phyloP scores from a whole-genome alignment of 1,284 basidiomycete species.

The Neotropicomus parvogracilis region DNA sequence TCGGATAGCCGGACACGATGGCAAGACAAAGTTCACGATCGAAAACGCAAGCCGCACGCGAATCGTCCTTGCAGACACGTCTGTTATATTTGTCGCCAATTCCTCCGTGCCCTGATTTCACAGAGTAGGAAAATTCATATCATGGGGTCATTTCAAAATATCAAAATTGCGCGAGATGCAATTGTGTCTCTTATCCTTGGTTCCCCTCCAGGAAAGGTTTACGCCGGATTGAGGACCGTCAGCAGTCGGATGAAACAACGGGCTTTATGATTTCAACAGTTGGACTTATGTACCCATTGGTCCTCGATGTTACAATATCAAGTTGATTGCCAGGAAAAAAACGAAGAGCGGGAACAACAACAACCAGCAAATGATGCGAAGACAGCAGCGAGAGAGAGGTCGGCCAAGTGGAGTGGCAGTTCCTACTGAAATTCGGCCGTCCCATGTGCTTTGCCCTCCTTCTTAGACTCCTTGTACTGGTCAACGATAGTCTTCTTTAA shows the following conservation, averaged over 20 bases:
- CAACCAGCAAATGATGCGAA: no score
- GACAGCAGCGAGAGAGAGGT: no score
- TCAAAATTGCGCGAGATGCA: conserved; percentile 95
- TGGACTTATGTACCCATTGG: conserved; percentile 10
- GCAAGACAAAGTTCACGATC: conserved; percentile 97
- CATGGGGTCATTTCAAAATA: conserved; percentile 92
- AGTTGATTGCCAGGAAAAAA: conserved; percentile 3
- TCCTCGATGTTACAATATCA: conserved; percentile 10
- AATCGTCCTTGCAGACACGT: conserved; percentile 96
- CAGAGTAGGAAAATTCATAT: conserved; percentile 83
- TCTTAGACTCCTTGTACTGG: conserved; percentile 47
- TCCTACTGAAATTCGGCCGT: conserved; percentile 3
- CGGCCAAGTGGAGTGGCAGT: not conserved
- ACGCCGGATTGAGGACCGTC: conserved; percentile 86
- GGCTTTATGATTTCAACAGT: conserved; percentile 45
- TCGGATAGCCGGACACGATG: conserved; percentile 96
- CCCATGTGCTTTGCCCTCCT: conserved; percentile 26
- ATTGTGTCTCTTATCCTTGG: conserved; percentile 94
- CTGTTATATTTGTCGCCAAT: conserved; percentile 30
- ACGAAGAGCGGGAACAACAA: no score
- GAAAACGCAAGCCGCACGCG: conserved; percentile 96
- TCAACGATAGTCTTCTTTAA: conserved; percentile 46
- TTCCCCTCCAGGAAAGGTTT: conserved; percentile 95
- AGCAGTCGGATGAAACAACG: conserved; percentile 92
- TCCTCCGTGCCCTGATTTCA: conserved; percentile 4